Base-by-base conservation (phyloP, 257 asterid genomes). In the Handroanthus guayacan region DNA sequence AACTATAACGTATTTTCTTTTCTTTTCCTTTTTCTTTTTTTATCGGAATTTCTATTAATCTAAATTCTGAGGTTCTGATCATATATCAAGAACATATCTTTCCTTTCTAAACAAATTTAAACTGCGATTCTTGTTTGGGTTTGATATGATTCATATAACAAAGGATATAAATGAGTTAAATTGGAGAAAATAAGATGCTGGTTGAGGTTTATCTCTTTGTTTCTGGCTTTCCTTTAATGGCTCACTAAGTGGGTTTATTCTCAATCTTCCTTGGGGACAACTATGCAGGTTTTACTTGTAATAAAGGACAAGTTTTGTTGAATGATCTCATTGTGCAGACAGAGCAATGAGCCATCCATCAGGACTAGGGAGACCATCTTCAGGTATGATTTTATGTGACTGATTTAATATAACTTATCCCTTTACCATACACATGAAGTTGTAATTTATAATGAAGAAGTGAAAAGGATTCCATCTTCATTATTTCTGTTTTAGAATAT, bases 341-440 rank as follows among this genome's bases (percentile, higher is more conserved):
- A 82, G 74, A 79, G 89, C 80, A 78, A 89, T 89, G 97, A 92
- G 85, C 85, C 74, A 75, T 84, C 75, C 80, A 41, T 65, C 92
- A 61, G 83, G 81, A 48, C 82, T 83, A 41, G 86, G 83, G 77
- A 79, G 86, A 80, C 92, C 89, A 50, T 50, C 89, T 79, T 85
- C 91, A 77, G 90, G 97, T 89, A 74, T 79, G 71, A 3, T 62
- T 81, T 67, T 45, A 16, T 47, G 58, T 10, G 52, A 44, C 65
- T 11, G 51, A 18, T 61, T 13, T 37, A 10, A 69, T 60, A 1
- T 14, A 69, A 14, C 5, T 48, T 64, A 47, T 37, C 68, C 31
- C 16, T 52, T 43, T 16, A 38, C 13, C 56, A 13, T 66, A 12
- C 43, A 13, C 25, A 67, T 5, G 54, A 68, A 67, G 41, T 47